Evolutionary conservation across 306 rosid genomes (phyloP), one percentile per base, ranked within the genome.

Genomic region (Lotus japonicus): DNA sequence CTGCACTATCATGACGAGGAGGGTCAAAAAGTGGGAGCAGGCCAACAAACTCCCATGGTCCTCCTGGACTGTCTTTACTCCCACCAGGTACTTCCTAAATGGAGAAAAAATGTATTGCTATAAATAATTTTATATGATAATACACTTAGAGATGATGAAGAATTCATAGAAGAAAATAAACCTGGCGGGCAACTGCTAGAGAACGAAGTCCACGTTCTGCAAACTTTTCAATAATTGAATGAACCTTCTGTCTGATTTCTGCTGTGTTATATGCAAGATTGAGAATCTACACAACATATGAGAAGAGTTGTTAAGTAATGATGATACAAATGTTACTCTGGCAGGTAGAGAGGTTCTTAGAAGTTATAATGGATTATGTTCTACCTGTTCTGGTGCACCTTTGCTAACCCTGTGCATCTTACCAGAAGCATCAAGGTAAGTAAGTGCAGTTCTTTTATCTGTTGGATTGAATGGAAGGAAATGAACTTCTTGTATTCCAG

Each of bases 361-460:
- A 52, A 49, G 51, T 68, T 61, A 65, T 19, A 38, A 54, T 48
- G 46, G 33, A 16, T 31, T 8, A 42, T 62, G 53, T 38, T 33
- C 10, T 80, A 86, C 92, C 92, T 89, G 90, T 64, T 86, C 96
- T 21, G 90, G 92, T 75, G 96, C 92, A 60, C 96, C 96, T 81
- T 89, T 89, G 71, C 96, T 86, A 26, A 80, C 92, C 69, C 96
- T 84, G 18, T 84, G 88, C 87, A 82, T 84, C 21, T 79, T 84
- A 66, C 88, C 90, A 48, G 65, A 31, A 38, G 68, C 82, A 77
- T 86, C 92, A 36, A 64, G 39, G 60, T 86, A 89, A 53, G 96
- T 80, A 63, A 86, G 92, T 48, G 96, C 92, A 57, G 90, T 89
- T 79, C 92, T 89, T 72, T 86, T 89, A 66, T 84, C 90, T 4